phyloP scores from a whole-genome alignment of 306 rosid species.

The Acacia crassicarpa region DNA sequence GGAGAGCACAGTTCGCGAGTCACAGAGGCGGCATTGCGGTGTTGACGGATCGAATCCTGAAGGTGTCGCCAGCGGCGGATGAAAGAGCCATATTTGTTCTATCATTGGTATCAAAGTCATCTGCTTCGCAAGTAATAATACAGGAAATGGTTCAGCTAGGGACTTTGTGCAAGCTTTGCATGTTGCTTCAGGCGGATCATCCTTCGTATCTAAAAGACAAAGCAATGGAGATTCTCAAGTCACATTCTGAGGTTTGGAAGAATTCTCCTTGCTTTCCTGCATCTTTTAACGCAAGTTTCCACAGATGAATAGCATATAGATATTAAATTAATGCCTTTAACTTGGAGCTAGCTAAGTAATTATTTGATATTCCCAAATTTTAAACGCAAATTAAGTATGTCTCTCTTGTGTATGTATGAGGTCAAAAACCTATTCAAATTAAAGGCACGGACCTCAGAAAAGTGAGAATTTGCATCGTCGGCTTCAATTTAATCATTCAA shows the following conservation, averaged over 20 bases:
- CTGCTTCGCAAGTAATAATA: conserved; percentile 37
- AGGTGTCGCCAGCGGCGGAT: conserved; percentile 39
- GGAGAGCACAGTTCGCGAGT: conserved; percentile 49
- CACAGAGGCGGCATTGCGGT: conserved; percentile 44
- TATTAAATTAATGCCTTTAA: not conserved
- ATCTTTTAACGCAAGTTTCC: conserved; percentile 6
- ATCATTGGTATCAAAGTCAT: conserved; percentile 36
- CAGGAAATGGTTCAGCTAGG: conserved; percentile 56
- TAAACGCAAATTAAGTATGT: not conserved
- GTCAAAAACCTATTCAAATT: not conserved
- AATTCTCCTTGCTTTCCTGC: conserved; percentile 36
- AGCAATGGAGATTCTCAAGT: conserved; percentile 41
- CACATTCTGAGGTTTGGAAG: conserved; percentile 49
- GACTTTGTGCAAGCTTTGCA: conserved; percentile 45
- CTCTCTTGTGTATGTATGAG: not conserved
- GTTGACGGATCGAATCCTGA: conserved; percentile 42
- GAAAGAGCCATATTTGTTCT: conserved; percentile 45
- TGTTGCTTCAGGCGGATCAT: conserved; percentile 42
- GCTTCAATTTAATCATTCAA: not conserved
- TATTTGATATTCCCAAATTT: not conserved
- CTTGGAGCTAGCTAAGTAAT: not conserved
- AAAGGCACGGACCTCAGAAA: not conserved
- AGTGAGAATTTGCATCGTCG: not conserved
- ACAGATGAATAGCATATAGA: not conserved
- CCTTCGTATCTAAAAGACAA: conserved; percentile 36